phyloP scores from a whole-genome alignment of 1,139 yeast genomes.

The Geotrichum bryndzae region DNA sequence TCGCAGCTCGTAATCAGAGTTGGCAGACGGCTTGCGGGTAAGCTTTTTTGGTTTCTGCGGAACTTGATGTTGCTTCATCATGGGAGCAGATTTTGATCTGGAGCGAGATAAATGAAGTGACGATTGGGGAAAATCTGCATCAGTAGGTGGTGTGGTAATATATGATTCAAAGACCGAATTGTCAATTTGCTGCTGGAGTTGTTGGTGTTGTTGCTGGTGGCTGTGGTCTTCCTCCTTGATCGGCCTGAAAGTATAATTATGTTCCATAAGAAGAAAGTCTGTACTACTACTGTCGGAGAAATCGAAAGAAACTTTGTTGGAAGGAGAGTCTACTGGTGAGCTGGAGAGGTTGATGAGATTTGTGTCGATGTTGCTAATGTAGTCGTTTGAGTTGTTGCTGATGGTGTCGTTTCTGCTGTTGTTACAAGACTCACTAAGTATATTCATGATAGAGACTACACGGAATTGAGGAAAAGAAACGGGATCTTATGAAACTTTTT shows the following conservation, averaged over 20 bases:
- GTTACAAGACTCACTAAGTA: neutral
- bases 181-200: neutral
- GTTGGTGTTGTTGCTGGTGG: neutral
- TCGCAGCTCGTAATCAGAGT: constrained; percentile 9
- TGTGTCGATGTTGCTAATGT: neutral
- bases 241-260: neutral
- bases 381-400: neutral
- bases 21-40: neutral
- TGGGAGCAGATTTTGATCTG: neutral
- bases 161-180: neutral
- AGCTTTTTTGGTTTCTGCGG: neutral
- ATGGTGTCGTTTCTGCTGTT: neutral
- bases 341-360: neutral
- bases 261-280: neutral
- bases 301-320: neutral
- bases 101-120: neutral
- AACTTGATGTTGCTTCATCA: neutral
- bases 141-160: neutral
- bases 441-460: neutral
- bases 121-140: neutral
- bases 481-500: neutral
- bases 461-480: neutral
- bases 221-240: neutral
- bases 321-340: neutral
- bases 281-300: neutral